These are phyloP conservation scores for Colletotrichum agaves DNA, from an alignment of 2,329 filamentous ascomycete species.

Conservation along the genomic window DNA sequence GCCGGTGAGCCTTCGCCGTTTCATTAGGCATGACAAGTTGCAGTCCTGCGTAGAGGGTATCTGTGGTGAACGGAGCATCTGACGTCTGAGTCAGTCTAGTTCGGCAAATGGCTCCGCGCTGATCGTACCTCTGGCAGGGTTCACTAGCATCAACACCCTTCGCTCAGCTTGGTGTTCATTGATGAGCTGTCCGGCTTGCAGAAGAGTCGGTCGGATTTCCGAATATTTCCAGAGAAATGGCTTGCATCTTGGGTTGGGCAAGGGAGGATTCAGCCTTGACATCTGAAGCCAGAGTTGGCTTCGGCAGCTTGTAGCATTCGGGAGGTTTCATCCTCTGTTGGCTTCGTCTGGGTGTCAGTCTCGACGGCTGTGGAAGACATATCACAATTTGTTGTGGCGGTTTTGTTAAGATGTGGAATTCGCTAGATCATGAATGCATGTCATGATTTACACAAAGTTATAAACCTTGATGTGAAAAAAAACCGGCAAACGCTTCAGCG, in stretches of 20 bases:
- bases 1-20: constrained; percentile 62
- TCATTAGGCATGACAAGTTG: constrained; percentile 66
- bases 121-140: constrained; percentile 44
- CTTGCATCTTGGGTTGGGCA: constrained; percentile 53
- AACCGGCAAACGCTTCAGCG: too few relatives aligned
- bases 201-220: constrained; percentile 45
- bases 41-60: constrained; percentile 65
- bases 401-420: neutral
- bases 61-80: constrained; percentile 64
- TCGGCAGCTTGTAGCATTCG: constrained; percentile 25
- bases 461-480: too few relatives aligned
- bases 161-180: constrained; percentile 49
- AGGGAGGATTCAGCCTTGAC: constrained; percentile 54
- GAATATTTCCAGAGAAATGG: constrained; percentile 50
- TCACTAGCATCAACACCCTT: constrained; percentile 51
- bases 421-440: too few relatives aligned
- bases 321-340: neutral
- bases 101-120: constrained; percentile 42
- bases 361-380: constrained; percentile 17
- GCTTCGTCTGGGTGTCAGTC: constrained; percentile 1
- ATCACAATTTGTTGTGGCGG: neutral
- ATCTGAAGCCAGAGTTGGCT: constrained; percentile 55
- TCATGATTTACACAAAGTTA: too few relatives aligned
- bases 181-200: constrained; percentile 47
- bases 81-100: neutral